A percentile compares a stretch with the other conserved stretches of the same genome.
These are phyloP conservation scores for Colletotrichum cuscutae DNA, from an alignment of 2,329 filamentous ascomycete species.

Conservation along the genomic window DNA sequence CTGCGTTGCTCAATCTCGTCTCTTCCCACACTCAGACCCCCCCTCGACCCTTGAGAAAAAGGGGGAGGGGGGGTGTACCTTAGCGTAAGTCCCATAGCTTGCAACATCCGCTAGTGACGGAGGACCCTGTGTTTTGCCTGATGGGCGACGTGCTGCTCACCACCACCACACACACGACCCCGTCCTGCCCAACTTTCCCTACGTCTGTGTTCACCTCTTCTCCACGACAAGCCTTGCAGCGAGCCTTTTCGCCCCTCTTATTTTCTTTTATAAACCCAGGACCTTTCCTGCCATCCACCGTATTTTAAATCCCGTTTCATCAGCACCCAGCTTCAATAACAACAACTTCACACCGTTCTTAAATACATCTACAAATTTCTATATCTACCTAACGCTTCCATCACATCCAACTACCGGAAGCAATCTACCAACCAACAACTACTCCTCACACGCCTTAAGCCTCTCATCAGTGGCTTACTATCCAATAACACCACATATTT, in stretches of 20 bases:
- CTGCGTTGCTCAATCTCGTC: too few species aligned
- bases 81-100: background rate
- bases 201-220: conserved; percentile 32
- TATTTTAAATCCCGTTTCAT: conserved; percentile 29
- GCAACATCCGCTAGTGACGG: conserved; percentile 20
- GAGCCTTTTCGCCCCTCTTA: conserved; percentile 31
- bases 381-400: too few species aligned
- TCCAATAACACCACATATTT: background rate
- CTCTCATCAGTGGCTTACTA: background rate
- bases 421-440: background rate
- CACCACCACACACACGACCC: conserved; percentile 13
- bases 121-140: conserved; percentile 32
- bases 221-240: conserved; percentile 30
- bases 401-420: too few species aligned
- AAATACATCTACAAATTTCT: background rate
- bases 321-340: conserved; percentile 26
- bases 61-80: background rate
- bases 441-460: background rate
- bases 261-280: conserved; percentile 36
- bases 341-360: background rate
- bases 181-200: conserved; percentile 30
- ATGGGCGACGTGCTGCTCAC: conserved; percentile 18
- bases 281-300: conserved; percentile 29
- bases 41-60: background rate
- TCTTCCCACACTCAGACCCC: background rate